Base-by-base conservation (phyloP, 1,284 basidiomycete genomes). In the Sporisorium graminicola region DNA sequence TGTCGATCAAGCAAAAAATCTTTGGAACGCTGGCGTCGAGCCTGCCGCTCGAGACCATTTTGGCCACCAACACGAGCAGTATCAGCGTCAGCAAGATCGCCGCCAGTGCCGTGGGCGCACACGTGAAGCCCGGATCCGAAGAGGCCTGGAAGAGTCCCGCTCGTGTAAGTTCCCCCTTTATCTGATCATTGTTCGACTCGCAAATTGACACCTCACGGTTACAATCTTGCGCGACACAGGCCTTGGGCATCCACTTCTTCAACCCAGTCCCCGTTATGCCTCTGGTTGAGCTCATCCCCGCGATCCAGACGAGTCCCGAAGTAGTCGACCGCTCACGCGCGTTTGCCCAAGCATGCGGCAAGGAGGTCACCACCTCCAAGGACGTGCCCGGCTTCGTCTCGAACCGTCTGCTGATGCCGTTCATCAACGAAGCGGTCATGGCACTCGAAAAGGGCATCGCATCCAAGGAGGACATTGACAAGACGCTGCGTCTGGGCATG, bases 61-160 rank as follows among this genome's bases (percentile, higher is more conserved):
- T 99, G 27, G 95, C 95, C 0, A 91, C 91, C 56, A 98, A 99
- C 84, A 99, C 95, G 3, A 95, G 93, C 59, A 95, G 93, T 13
- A 97, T 98, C 77, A 94, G 92, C 76, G 91, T 99, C 53, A 95
- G 94, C 26, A 95, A 95, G 87, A 93, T 98, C 65, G 95, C 96
- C 0, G 91, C 92, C 9, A 52, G 79, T 52, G 74, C 82, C 16
- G 76, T 80, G 12, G 65, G 58, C n/a, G 53, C 53, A 1, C 13
- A 53, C 24, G 88, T 65, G 52, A 59, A 64, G 26, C 35, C 62
- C 1, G 74, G 78, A 16, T 73, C 70, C n/a, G 56, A 62, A n/a
- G 67, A 74, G 44, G 80, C 73, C 20, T 72, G 67, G 69, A 54
- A 79, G 43, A 65, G 76, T 49, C 75, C 79, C 22, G 58, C 64